Base-by-base conservation (phyloP, 768 basidiomycete genomes). In the Leucosporidium yakuticum region DNA sequence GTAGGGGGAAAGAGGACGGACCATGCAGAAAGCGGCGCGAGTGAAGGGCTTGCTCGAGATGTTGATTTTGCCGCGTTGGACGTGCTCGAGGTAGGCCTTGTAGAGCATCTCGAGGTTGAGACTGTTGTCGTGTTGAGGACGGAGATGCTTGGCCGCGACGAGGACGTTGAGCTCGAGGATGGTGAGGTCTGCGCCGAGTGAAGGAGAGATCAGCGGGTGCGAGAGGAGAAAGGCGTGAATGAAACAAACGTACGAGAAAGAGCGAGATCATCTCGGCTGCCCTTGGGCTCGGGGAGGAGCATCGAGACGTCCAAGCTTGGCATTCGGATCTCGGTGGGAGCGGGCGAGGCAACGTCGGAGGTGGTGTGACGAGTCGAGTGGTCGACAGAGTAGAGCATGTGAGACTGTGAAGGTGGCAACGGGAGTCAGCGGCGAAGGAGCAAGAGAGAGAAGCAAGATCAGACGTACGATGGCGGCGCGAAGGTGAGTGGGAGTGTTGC, bases 41-140 rank as follows among this genome's bases (percentile, higher is more conserved):
- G 62, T 31, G 34, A 58, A 31, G 20, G 60, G 55, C 8, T 55
- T 68, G 8, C 60, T 61, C 23, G 67, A 60, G 53, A 15, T 23
- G 8, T 20, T 9, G 49, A 20, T 20, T 21, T 63, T 58, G 49
- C 54, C 56, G 32, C 74, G 54, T 34, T 64, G 63, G 31, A 59
- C 44, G 62, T 75, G 73, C 36, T 68, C 25, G 7, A 57, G 8
- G 71, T 82, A 82, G 60, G 77, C 76, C 61, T 90, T 89, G 69
- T 88, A 83, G 12, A 95, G 83, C 87, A 94, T 91, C 74, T 94
- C 91, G 76, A 98, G 95, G 36, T 90, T 97, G 79, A 96, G 86
- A 20, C 80, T 80, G 25, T 88, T 82, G 67, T 92, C 87, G 0
- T 93, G 93, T 9, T 85, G 85, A 15, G 86, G 87, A 31, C 85